phyloP scores from a whole-genome alignment of 257 asterid genomes.

The Leptodermis oblonga region DNA sequence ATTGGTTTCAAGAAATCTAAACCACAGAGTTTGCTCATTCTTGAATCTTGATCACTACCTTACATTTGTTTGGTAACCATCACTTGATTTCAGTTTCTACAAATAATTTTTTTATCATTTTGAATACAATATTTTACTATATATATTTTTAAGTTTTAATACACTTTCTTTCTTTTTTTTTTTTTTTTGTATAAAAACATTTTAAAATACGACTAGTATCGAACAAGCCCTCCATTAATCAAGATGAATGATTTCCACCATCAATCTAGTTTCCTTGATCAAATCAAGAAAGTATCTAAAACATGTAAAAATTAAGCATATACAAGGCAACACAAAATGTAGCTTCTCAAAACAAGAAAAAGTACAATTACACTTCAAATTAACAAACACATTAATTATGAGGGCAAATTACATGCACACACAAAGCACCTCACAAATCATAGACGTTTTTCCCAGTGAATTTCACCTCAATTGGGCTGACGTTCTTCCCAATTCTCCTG shows the following conservation, averaged over 20 bases:
- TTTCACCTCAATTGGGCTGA: slow-evolving; percentile 76
- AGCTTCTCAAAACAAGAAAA: slow-evolving; percentile 9
- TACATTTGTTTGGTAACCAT: background rate
- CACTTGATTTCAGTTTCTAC: background rate
- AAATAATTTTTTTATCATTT: too few relatives aligned
- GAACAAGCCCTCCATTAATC: too few relatives aligned
- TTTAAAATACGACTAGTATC: too few relatives aligned
- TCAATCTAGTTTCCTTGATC: background rate
- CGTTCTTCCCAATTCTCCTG: slow-evolving; percentile 76
- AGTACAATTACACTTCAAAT: background rate
- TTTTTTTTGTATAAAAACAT: too few relatives aligned
- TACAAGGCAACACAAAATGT: slow-evolving; percentile 1
- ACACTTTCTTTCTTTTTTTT: too few relatives aligned
- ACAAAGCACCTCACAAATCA: slow-evolving; percentile 49
- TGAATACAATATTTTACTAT: too few relatives aligned
- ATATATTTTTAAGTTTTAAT: too few relatives aligned
- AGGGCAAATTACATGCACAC: background rate
- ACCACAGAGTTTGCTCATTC: background rate
- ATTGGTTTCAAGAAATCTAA: background rate
- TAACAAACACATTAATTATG: slow-evolving; percentile 1
- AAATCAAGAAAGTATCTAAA: background rate
- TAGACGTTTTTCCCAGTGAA: slow-evolving; percentile 81
- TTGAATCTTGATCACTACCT: background rate
- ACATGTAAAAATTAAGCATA: background rate
- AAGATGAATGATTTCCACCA: background rate